Evolutionary conservation across 306 rosid genomes (phyloP), one percentile per base, ranked within the genome.

Genomic region (Cyclanthera cordifolia): DNA sequence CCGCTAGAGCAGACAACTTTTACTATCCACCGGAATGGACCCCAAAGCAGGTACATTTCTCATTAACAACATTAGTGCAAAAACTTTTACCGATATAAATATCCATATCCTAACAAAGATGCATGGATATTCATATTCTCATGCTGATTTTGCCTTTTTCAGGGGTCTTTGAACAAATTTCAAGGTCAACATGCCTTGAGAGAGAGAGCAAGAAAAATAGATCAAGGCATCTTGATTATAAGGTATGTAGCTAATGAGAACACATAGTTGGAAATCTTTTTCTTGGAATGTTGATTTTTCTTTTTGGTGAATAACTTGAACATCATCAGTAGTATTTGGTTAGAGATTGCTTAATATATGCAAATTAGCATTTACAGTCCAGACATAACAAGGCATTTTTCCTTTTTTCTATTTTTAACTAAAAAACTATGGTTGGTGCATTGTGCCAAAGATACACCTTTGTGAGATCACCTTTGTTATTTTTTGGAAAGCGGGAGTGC

Each of bases 11-110:
- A 7, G 95, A 90, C 77, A 90, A 90, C 69, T 90, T 90, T 57
- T 88, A 90, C 72, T 90, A 88, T 69, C 97, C 97, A 2, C 97
- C 97, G 53, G 97, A 90, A 86, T 90, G 97, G 97, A 86, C 84
- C 48, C 97, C 93, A 54, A 80, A 77, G 72, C 95, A 90, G 95
- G 95, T 87, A 82, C 72, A 34, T 69, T 66, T 72, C 0, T 41
- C 5, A 67, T 13, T 19, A 23, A 49, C 12, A 17, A 27, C 66
- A 8, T 53, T 71, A 34, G 72, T 51, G 14, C 30, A 28, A 11
- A 13, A 72, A 24, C 20, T 17, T 65, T 64, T 1, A 3, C 6
- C 8, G 6, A 5, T 34, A 34, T 7, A 34, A 65, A 25, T 74
- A 6, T 56, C 71, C n/a, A 59, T 55, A 17, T 24, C 21, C 8